phyloP scores from a whole-genome alignment of 345 rosid species.

The Brassica carinata region DNA sequence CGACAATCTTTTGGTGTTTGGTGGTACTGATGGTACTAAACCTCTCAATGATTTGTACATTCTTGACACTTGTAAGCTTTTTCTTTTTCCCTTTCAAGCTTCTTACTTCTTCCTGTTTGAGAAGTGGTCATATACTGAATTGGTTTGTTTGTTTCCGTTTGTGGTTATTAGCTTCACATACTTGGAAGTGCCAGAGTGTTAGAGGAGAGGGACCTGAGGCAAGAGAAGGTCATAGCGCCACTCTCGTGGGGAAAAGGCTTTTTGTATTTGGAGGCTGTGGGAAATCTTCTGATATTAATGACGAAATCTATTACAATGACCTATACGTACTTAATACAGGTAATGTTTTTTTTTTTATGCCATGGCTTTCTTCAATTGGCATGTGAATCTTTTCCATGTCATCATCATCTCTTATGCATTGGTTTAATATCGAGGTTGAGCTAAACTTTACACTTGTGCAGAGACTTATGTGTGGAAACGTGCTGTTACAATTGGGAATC shows the following conservation, averaged over 20 bases:
- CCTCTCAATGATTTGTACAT: constrained; percentile 84
- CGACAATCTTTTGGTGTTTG: constrained; percentile 76
- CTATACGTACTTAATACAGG: constrained; percentile 89
- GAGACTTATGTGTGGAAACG: constrained; percentile 93
- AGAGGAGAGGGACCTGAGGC: constrained; percentile 95
- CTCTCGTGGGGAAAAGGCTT: constrained; percentile 84
- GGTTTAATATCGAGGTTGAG: too few relatives aligned
- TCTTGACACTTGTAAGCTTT: constrained; percentile 76
- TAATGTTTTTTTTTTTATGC: constrained; percentile 26
- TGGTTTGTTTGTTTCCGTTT: constrained; percentile 7
- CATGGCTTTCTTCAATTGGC: constrained; percentile 1
- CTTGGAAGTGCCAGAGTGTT: constrained; percentile 84
- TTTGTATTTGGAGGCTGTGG: constrained; percentile 96
- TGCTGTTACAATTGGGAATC: constrained; percentile 71
- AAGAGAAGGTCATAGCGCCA: constrained; percentile 94
- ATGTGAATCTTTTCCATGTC: constrained; percentile 16
- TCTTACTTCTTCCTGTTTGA: neutral
- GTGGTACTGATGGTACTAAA: constrained; percentile 89
- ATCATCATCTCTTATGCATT: too few relatives aligned
- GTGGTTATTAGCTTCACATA: constrained; percentile 65
- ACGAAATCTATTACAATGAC: constrained; percentile 84
- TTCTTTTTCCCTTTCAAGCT: neutral
- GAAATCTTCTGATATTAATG: constrained; percentile 59
- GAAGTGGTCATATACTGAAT: constrained; percentile 19
- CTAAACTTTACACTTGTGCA: constrained; percentile 34